Evolutionary conservation across 345 rosid genomes (phyloP), one percentile per base, ranked within the genome.

Genomic region (Turnera subulata): DNA sequence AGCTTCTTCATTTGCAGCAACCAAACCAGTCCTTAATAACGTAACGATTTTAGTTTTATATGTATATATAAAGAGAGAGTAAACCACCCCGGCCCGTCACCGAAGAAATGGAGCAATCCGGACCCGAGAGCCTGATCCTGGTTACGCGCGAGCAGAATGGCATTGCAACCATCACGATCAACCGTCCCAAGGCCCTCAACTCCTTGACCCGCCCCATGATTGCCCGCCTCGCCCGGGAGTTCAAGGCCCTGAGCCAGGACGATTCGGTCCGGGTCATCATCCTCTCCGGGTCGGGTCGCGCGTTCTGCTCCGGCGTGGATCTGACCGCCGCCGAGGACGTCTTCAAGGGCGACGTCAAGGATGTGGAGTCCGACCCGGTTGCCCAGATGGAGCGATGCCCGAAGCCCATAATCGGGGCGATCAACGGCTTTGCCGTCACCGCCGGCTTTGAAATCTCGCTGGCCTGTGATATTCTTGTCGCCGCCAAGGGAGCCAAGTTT

Each of bases 291-390:
- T 71, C 94, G 21, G 97, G 99, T 55, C 75, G 88, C 33, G 79
- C 97, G 8, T 93, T 89, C 69, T 93, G 97, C 66, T 78, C 97
- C 6, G 99, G 99, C 13, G 84, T 89, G 5, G 99, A 93, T 68
- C 76, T 89, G 61, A 93, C 86, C 17, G 79, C 83, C 4, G 97
- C 96, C 3, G 94, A 89, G 76, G 79, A 81, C 9, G 90, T 93
- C 37, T 93, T 93, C 67, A 89, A 93, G 49, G 99, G 99, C 11
- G 96, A 89, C 66, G 95, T 89, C 2, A 93, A 85, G 78, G 97
- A 89, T 62, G 64, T 66, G 54, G 94, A 89, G 54, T 2, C 77
- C 15, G 90, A 93, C 62, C 82, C 84, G 22, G 84, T 87, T 1
- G 69, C 65, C 7, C 97, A 93, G 68, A 93, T 93, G 97, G 97